A percentile compares a stretch with the other conserved stretches of the same genome.
Evolutionary conservation across 1,284 basidiomycete genomes (phyloP).

Genomic region (Leucoagaricus sp.): DNA sequence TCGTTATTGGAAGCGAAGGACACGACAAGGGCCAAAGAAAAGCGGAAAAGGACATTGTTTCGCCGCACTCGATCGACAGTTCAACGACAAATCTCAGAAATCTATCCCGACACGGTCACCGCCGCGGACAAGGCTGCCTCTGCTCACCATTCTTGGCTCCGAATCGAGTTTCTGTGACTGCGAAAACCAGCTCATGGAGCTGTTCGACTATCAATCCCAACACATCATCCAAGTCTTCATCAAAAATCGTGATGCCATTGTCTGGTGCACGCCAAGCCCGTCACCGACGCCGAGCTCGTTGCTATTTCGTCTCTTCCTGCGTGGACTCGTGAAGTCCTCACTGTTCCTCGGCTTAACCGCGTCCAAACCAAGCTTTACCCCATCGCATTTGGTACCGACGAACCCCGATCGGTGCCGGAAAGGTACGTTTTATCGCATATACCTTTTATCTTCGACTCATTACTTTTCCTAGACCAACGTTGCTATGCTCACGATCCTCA

Average conservation of each 20-base stretch:
- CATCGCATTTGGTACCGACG: constrained; percentile 91
- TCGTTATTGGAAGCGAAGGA: constrained; percentile 72
- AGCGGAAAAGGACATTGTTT: constrained; percentile 78
- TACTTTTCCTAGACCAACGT: constrained; percentile 84
- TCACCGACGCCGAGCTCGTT: constrained; percentile 73
- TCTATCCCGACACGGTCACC: constrained; percentile 94
- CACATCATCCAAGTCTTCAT: constrained; percentile 90
- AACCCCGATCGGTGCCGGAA: constrained; percentile 98
- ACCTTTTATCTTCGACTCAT: constrained; percentile 15
- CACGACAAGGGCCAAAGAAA: constrained; percentile 48
- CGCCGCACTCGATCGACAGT: constrained; percentile 94
- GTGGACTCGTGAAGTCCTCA: constrained; percentile 91
- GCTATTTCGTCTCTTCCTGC: constrained; percentile 76
- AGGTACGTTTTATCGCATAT: constrained; percentile 53
- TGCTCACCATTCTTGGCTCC: neutral
- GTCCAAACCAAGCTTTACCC: constrained; percentile 96
- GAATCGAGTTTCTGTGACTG: constrained; percentile 84
- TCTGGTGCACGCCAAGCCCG: constrained; percentile 92
- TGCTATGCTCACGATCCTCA: constrained; percentile 92
- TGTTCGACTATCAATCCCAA: constrained; percentile 74
- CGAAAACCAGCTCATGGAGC: constrained; percentile 96
- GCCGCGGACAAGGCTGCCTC: constrained; percentile 88
- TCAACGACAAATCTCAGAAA: constrained; percentile 88
- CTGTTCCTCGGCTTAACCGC: constrained; percentile 82
- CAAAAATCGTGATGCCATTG: constrained; percentile 94